Evolutionary conservation across 2,329 filamentous ascomycete species (phyloP).

Genomic region (Colletotrichum graminicola): DNA sequence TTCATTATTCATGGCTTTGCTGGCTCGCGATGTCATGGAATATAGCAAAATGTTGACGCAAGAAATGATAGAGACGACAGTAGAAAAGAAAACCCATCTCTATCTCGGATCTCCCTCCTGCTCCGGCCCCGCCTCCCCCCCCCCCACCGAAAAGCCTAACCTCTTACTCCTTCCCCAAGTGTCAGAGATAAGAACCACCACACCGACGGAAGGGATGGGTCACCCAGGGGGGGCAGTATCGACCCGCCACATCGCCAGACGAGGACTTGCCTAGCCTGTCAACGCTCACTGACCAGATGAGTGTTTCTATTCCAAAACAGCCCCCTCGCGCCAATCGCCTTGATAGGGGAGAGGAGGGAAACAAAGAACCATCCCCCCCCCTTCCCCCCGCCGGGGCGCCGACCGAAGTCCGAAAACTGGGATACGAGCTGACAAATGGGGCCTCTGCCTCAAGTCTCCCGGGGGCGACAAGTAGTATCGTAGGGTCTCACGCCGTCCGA

Average conservation of each 20-base stretch:
- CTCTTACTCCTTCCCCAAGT: not conserved
- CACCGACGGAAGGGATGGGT: not conserved
- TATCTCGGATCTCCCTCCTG: not conserved
- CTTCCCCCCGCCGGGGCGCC: not conserved
- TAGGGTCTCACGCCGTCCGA: slow-evolving; percentile 6
- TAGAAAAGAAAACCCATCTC: not conserved
- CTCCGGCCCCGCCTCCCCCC: not conserved
- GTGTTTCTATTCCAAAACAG: not conserved
- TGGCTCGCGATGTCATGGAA: not conserved
- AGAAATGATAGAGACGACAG: not conserved
- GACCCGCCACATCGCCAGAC: not conserved
- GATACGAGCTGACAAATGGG: not conserved
- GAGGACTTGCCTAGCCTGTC: not conserved
- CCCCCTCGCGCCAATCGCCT: too few relatives aligned
- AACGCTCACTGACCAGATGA: too few relatives aligned
- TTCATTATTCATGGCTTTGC: not conserved
- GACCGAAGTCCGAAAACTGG: not conserved
- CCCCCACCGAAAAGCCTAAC: not conserved
- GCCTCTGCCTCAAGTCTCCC: not conserved
- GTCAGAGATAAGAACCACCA: not conserved
- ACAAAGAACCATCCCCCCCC: not conserved
- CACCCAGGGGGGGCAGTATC: not conserved
- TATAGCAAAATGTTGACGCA: not conserved
- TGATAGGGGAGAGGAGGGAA: not conserved
- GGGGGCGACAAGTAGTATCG: slow-evolving; percentile 16